Evolutionary conservation across 176 grass and related monocot species (phyloP).

Genomic region (Triticum monococcum): DNA sequence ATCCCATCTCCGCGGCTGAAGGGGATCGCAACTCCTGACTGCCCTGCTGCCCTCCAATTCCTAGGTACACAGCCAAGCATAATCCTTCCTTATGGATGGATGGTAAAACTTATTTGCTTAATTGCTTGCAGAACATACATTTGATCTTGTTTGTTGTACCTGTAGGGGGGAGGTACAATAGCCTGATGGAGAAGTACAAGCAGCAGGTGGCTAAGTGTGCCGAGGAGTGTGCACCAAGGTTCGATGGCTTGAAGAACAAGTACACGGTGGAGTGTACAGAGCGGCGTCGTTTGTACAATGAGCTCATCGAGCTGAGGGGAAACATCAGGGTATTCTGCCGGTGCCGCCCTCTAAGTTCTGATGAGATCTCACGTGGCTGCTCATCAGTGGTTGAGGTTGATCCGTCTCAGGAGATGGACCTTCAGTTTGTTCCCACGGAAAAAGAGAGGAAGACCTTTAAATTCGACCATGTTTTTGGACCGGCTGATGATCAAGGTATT

Average conservation of each 20-base stretch:
- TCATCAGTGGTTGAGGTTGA: conserved; percentile 60
- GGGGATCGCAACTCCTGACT: conserved; percentile 46
- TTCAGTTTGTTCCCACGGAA: conserved; percentile 60
- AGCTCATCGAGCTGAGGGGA: conserved; percentile 79
- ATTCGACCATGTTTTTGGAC: conserved; percentile 83
- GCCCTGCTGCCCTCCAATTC: conserved; percentile 47
- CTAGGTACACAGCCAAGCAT: conserved; percentile 47
- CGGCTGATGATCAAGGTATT: conserved; percentile 69
- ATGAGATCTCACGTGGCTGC: conserved; percentile 66
- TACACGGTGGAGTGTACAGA: conserved; percentile 56
- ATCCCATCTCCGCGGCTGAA: conserved; percentile 58
- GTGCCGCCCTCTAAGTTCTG: conserved; percentile 61
- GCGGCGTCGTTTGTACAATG: conserved; percentile 70
- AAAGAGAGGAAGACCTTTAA: conserved; percentile 70
- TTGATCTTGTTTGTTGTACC: conserved; percentile 33
- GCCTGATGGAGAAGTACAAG: conserved; percentile 46
- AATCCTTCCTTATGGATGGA: not conserved
- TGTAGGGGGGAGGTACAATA: conserved; percentile 67
- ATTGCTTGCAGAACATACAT: not conserved
- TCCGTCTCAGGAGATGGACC: conserved; percentile 52
- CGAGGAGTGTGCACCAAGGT: conserved; percentile 62
- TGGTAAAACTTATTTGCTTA: not conserved
- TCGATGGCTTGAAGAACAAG: conserved; percentile 65
- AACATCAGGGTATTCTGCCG: conserved; percentile 96
- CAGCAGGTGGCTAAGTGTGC: conserved; percentile 44